Base-by-base conservation (phyloP, 805 yeast species). In the Pichia rugopelliculosa region DNA sequence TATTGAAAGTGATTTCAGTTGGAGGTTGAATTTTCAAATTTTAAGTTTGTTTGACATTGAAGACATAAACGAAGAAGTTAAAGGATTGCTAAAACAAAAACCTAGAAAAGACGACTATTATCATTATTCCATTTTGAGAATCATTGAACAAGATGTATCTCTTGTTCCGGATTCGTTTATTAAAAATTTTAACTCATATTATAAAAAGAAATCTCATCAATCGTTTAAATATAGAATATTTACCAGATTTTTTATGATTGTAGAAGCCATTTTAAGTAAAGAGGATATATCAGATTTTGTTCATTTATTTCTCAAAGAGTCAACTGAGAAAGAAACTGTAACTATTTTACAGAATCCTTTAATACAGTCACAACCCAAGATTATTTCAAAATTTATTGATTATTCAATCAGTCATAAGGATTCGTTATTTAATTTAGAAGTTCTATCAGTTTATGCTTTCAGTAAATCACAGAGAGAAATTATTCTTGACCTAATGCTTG, bases 201-300 rank as follows among this genome's bases (percentile, higher is more conserved):
- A 65, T 13, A 34, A 17, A 3, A 42, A 50, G 17, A 51, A 43
- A 7, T 41, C 59, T 2, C 18, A 46, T 1, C 6, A 21, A 1
- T 45, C 46, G 1, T 50, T 61, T 43, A 46, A 67, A 9, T 25
- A 49, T 33, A 46, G 57, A 13, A 45, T 71, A 0, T 70, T 80
- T 44, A 52, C 56, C 10, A 75, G 87, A 55, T 84, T 88, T 88
- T 56, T 72, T 36, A 74, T 81, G 0, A 49, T 82, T 46, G 73
- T 37, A 67, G 76, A 54, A 41, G 49, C 6, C 52, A 64, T 41
- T 68, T 75, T 53, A 36, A 61, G 56, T 9, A 39, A 39, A 13
- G 57, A 62, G 0, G 60, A 68, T 6, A 54, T 75, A 5, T 40
- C 54, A 1, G 4, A 33, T 2, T 39, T 77, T 5, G 57, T 73